Percentiles rank a stretch among this genome's conserved stretches.
Conservation (phyloP, 2,329 filamentous ascomycete species). For the Penicillium sumatraense region DNA sequence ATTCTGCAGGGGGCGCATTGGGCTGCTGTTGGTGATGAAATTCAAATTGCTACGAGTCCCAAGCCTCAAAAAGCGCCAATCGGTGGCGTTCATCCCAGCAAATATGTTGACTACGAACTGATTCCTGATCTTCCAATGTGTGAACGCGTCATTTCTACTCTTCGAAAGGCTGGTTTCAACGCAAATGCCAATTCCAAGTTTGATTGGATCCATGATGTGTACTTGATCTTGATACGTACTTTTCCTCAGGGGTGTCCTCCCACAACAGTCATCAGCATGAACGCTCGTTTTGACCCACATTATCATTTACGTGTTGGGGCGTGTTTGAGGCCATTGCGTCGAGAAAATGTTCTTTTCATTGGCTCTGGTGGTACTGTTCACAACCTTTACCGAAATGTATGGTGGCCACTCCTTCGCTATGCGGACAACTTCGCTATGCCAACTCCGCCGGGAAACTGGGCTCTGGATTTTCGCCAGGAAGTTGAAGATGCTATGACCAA, state of each 20-base stretch:
- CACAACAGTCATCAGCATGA: slow-evolving; percentile 61
- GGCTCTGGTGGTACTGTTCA: slow-evolving; percentile 68
- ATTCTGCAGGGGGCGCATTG: slow-evolving; percentile 67
- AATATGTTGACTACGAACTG: slow-evolving; percentile 63
- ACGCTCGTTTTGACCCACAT: slow-evolving; percentile 56
- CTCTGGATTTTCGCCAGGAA: slow-evolving; percentile 67
- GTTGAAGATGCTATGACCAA: slow-evolving; percentile 62
- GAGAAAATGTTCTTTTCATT: slow-evolving; percentile 59
- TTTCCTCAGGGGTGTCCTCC: slow-evolving; percentile 69
- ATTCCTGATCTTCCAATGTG: too few species aligned
- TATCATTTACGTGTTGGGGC: slow-evolving; percentile 58
- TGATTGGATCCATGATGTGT: slow-evolving; percentile 73
- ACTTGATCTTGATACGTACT: slow-evolving; percentile 64
- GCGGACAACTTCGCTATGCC: slow-evolving; percentile 47
- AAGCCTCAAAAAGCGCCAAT: slow-evolving; percentile 64
- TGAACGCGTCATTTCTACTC: slow-evolving; percentile 50
- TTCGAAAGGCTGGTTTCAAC: slow-evolving; percentile 57
- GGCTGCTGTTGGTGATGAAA: slow-evolving; percentile 58
- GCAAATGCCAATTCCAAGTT: slow-evolving; percentile 58
- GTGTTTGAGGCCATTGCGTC: slow-evolving; percentile 58
- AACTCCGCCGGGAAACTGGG: slow-evolving; percentile 59
- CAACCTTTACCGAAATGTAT: slow-evolving; percentile 69
- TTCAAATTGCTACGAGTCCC: slow-evolving; percentile 65
- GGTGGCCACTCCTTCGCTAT: slow-evolving; percentile 52
- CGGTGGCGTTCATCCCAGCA: slow-evolving; percentile 60